These are phyloP conservation scores for Chenopodium suecicum DNA, from an alignment of 148 eudicot genomes.

Conservation along the genomic window DNA sequence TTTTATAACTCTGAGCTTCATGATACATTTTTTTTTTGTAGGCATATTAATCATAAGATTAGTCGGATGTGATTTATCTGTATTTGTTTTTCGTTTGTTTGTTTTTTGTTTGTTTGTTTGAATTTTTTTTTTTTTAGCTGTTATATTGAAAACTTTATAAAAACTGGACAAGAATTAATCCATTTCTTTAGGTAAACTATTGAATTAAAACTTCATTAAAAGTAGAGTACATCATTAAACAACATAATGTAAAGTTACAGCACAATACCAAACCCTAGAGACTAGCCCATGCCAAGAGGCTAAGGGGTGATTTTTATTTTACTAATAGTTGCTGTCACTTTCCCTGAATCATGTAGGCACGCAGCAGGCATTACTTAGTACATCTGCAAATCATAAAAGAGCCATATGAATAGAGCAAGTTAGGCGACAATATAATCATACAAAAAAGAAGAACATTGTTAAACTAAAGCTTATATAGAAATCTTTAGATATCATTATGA, in stretches of 20 bases:
- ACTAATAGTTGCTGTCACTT: neutral
- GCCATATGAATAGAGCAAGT: neutral
- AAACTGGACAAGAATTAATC: too few relatives aligned
- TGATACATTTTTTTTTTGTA: neutral
- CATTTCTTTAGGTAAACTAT: neutral
- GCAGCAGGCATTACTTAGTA: neutral
- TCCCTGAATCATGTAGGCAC: neutral
- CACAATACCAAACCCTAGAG: neutral
- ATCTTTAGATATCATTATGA: neutral
- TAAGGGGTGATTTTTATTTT: neutral
- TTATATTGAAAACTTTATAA: too few relatives aligned
- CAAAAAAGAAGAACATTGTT: neutral
- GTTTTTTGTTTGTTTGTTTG: too few relatives aligned
- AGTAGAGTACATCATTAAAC: neutral
- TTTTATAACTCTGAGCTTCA: neutral
- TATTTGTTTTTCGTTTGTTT: too few relatives aligned
- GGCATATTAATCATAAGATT: too few relatives aligned
- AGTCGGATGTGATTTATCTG: too few relatives aligned
- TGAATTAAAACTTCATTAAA: neutral
- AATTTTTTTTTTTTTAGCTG: too few relatives aligned
- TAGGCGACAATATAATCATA: neutral
- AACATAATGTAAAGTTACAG: neutral
- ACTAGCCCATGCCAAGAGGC: neutral
- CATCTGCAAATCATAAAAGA: neutral
- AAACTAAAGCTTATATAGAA: neutral